A percentile compares a stretch with the other conserved stretches of the same genome.
phyloP scores from a whole-genome alignment of 2,329 filamentous ascomycete species.

The Colletotrichum tropicale region DNA sequence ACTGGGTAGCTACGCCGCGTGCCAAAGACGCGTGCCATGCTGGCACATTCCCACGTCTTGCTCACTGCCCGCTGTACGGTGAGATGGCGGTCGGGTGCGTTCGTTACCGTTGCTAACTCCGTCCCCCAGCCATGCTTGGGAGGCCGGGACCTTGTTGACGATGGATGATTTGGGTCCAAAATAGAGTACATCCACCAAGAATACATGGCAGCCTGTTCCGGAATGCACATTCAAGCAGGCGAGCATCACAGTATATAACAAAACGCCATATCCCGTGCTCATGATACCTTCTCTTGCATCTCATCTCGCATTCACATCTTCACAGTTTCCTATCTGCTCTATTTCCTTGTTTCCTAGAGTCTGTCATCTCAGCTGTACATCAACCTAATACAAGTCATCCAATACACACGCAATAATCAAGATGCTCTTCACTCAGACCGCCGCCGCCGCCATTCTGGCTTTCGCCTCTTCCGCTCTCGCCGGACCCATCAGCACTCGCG shows the following conservation, averaged over 20 bases:
- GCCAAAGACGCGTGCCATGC: not conserved
- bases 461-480: constrained; percentile 36
- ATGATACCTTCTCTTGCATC: not conserved
- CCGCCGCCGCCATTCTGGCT: constrained; percentile 43
- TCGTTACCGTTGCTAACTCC: not conserved
- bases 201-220: not conserved
- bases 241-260: constrained; percentile 6
- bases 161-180: constrained; percentile 1
- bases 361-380: not conserved
- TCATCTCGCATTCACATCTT: not conserved
- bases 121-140: not conserved
- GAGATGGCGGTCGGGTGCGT: not conserved
- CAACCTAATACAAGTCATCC: not conserved
- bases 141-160: not conserved
- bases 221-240: not conserved
- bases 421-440: constrained; percentile 33
- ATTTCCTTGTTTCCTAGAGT: not conserved
- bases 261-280: not conserved
- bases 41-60: not conserved
- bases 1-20: not conserved
- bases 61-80: not conserved
- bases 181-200: not conserved
- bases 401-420: constrained; percentile 22
- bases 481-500: constrained; percentile 18
- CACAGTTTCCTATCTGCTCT: not conserved